Percentiles rank a stretch among this genome's conserved stretches.
These are phyloP conservation scores for Xylogone sp. DNA, from an alignment of 2,329 filamentous ascomycete genomes.

Conservation along the genomic window DNA sequence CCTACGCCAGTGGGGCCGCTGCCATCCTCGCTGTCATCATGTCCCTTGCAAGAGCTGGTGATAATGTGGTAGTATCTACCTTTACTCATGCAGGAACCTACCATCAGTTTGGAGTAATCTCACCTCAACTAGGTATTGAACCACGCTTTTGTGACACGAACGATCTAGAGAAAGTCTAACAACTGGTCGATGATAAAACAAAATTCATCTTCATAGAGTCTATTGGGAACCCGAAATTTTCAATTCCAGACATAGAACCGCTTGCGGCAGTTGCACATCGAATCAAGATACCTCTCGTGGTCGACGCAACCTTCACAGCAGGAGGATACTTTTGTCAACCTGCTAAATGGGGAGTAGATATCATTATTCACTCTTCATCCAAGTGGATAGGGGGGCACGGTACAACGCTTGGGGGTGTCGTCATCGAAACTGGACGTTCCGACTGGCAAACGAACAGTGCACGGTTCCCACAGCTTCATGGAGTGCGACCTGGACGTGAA, in stretches of 20 bases:
- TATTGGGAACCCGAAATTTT: slow-evolving; percentile 66
- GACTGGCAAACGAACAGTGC: slow-evolving; percentile 64
- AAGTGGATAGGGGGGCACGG: slow-evolving; percentile 69
- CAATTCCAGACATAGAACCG: slow-evolving; percentile 62
- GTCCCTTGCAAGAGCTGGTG: too few species aligned
- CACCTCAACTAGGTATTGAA: too few species aligned
- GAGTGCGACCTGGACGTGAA: slow-evolving; percentile 59
- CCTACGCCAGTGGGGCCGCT: too few species aligned
- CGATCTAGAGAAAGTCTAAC: too few species aligned
- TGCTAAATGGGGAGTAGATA: slow-evolving; percentile 61
- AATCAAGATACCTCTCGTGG: slow-evolving; percentile 45
- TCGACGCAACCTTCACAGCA: slow-evolving; percentile 67
- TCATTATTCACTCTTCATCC: slow-evolving; percentile 61
- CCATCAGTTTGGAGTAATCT: too few species aligned
- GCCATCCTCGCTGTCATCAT: too few species aligned
- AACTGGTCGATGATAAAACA: slow-evolving; percentile 51
- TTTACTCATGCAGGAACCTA: too few species aligned
- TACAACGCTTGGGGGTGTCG: slow-evolving; percentile 61
- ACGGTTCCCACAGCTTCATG: slow-evolving; percentile 66
- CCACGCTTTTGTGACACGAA: too few species aligned
- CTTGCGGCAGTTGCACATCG: slow-evolving; percentile 61
- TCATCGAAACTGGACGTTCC: slow-evolving; percentile 64
- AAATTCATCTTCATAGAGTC: slow-evolving; percentile 66
- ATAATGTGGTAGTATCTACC: too few species aligned
- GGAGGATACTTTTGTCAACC: slow-evolving; percentile 61